Conservation (phyloP, 768 basidiomycete species). For the Mycena capillaripes region DNA sequence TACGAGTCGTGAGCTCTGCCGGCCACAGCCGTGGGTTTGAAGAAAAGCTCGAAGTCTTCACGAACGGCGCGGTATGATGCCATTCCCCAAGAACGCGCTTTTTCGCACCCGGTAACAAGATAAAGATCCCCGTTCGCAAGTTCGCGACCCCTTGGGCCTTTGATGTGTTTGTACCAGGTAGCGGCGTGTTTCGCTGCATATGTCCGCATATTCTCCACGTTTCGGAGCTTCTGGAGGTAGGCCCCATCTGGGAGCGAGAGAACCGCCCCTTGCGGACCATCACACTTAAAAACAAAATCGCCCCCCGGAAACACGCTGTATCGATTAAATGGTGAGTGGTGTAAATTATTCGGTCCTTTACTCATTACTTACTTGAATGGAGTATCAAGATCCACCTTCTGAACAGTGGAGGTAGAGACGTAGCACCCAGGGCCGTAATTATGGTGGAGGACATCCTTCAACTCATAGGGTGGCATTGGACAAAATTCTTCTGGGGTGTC, state of each 20-base stretch:
- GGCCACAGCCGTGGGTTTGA: neutral
- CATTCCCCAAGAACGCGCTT: slow-evolving; percentile 33
- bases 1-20: neutral
- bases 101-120: slow-evolving; percentile 38
- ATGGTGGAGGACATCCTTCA: neutral
- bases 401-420: neutral
- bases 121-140: slow-evolving; percentile 30
- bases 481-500: slow-evolving; percentile 44
- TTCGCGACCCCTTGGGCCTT: slow-evolving; percentile 2
- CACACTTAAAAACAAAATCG: neutral
- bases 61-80: slow-evolving; percentile 23
- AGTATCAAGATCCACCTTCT: neutral
- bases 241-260: slow-evolving; percentile 34
- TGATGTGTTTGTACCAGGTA: slow-evolving; percentile 34
- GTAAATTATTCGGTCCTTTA: neutral
- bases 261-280: neutral
- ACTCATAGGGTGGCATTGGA: slow-evolving; percentile 1
- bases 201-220: slow-evolving; percentile 8
- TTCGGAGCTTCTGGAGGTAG: slow-evolving; percentile 10
- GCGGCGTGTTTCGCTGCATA: slow-evolving; percentile 34
- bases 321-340: too few relatives aligned
- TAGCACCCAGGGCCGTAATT: neutral
- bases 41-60: neutral
- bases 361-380: neutral
- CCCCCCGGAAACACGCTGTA: slow-evolving; percentile 6